A percentile compares a stretch with the other conserved stretches of the same genome.
Evolutionary conservation across 441 rosid species (phyloP).

Genomic region (Euphorbia schlechtendalii): DNA sequence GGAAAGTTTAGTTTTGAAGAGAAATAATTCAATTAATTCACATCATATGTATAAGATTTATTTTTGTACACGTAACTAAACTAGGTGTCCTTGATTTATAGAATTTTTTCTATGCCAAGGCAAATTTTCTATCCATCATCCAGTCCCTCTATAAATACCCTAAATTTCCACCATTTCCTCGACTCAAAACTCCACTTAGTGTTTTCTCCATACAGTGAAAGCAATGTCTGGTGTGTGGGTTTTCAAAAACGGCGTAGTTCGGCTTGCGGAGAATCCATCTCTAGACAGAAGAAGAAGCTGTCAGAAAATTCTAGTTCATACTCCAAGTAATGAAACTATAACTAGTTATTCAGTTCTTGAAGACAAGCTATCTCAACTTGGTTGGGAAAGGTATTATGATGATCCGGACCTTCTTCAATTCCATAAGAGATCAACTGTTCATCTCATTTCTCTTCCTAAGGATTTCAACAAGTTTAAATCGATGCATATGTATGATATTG

Average conservation of each 20-base stretch:
- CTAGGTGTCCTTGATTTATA: too few relatives aligned
- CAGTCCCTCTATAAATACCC: conserved; percentile 20
- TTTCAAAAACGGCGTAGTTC: conserved; percentile 59
- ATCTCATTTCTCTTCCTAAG: conserved; percentile 72
- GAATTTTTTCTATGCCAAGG: too few relatives aligned
- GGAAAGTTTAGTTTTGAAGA: too few relatives aligned
- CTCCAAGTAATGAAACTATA: conserved; percentile 52
- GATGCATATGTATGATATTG: conserved; percentile 80
- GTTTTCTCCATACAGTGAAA: too few relatives aligned
- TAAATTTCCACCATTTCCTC: conserved; percentile 5
- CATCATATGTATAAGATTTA: too few relatives aligned
- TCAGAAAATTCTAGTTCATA: conserved; percentile 54
- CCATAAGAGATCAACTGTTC: conserved; percentile 57
- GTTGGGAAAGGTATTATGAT: conserved; percentile 74
- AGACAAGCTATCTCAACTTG: conserved; percentile 45
- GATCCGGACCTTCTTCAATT: conserved; percentile 66
- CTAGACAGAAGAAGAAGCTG: conserved; percentile 23
- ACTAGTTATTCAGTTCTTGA: conserved; percentile 45
- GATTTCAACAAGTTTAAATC: conserved; percentile 61
- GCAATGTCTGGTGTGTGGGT: conserved; percentile 82
- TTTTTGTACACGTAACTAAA: too few relatives aligned
- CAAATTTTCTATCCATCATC: too few relatives aligned
- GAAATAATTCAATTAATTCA: too few relatives aligned
- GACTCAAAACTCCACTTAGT: conserved; percentile 15
- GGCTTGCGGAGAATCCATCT: conserved; percentile 50